Evolutionary conservation across 208 protist genomes (phyloP).

Genomic region (Wallacemonas sp.): DNA sequence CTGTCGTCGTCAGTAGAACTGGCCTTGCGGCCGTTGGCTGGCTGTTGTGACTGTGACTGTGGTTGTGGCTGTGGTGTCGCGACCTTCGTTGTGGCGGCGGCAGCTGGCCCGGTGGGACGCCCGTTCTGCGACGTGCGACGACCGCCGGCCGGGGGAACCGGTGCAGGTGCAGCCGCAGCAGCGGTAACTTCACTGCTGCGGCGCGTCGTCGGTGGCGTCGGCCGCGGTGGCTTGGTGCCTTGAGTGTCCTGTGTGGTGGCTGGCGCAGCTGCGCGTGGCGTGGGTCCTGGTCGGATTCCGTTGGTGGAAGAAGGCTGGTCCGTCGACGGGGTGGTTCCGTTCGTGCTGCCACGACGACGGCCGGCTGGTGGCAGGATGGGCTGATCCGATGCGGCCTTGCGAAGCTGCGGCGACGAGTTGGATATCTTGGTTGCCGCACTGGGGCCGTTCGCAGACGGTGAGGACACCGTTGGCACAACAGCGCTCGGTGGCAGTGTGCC

Average conservation of each 20-base stretch:
- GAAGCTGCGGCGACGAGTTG: conserved; percentile 2
- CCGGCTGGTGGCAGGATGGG: neutral
- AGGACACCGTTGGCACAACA: no score
- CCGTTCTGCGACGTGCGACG: neutral
- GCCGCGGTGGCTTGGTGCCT: no score
- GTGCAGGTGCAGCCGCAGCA: neutral
- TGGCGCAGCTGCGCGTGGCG: neutral
- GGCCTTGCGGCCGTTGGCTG: no score
- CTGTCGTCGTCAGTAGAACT: no score
- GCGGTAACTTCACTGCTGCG: neutral
- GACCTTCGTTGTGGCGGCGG: no score
- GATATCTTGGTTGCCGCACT: neutral
- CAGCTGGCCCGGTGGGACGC: neutral
- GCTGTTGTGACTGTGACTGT: no score
- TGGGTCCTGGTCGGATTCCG: no score
- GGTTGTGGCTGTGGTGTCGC: no score
- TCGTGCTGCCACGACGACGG: conserved; percentile 7
- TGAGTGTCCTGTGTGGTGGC: no score
- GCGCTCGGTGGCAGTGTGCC: conserved; percentile 4
- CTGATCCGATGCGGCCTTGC: neutral
- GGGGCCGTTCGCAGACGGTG: neutral
- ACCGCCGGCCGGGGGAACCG: neutral
- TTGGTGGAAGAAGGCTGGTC: no score
- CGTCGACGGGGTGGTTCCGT: neutral
- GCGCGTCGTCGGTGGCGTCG: neutral